Base-by-base conservation (phyloP, 2,329 filamentous ascomycete genomes). In the Verticillium longisporum region DNA sequence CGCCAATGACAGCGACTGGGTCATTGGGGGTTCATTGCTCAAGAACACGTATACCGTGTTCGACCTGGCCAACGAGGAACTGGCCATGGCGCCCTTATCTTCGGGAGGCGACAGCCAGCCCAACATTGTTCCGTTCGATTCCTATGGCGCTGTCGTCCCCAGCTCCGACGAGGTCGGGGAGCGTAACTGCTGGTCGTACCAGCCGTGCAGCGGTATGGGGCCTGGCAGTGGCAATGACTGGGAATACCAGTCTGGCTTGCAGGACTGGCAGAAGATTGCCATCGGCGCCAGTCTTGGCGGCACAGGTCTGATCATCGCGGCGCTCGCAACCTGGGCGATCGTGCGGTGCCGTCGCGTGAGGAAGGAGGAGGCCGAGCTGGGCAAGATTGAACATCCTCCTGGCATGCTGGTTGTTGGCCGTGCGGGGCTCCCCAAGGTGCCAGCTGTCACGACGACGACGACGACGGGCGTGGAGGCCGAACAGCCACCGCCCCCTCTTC, bases 21-120 rank as follows among this genome's bases (percentile, higher is more conserved):
- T 56, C 50, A 50, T 74, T 3, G 68, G 71, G 15, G 64, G 64
- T 61, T 60, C 66, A 14, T 38, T 73, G 53, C 62, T 74, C 37
- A 69, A 69, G 36, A 68, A 70, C 18, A 66, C 64, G 13, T 75
- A 75, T 62, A 64, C 68, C 56, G 72, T 72, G 3, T 73, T 73
- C 57, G 72, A 75, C 61, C 60, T 70, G 13, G 68, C 64, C 55
- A 73, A 72, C 63, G 55, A 61, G n/a, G 70, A 73, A 57, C 59
- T 74, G 3, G 72, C 70, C 38, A 31, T 75, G 11, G 73, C 72
- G 1, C 67, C 68, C 0, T 63, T 68, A 63, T 70, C 65, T 59
- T 68, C 71, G 9, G 59, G 60, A n/a, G 60, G 63, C 31, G 62
- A 58, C 4, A 57, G 58, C 2, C 54, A 62, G 11, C 64, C 66